Percentiles rank a stretch among this genome's conserved stretches.
Conservation (phyloP, 139 green algal genomes). For the Pycnococcus provasolii region DNA sequence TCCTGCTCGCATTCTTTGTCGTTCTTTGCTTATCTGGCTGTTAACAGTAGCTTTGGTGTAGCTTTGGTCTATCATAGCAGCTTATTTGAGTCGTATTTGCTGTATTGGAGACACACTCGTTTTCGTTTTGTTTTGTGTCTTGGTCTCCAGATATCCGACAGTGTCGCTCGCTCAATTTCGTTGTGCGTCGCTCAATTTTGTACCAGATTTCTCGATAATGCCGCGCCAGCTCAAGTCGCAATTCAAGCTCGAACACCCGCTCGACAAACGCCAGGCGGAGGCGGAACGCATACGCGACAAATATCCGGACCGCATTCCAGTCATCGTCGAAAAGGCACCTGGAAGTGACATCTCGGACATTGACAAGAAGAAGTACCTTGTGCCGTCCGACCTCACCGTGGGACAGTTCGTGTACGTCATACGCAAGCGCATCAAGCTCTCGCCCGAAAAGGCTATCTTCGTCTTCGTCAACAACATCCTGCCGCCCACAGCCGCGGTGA, state of each 20-base stretch:
- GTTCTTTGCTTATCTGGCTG: no score
- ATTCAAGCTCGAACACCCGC: conserved; percentile 82
- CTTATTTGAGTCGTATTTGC: no score
- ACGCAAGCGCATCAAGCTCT: conserved; percentile 92
- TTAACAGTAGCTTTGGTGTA: no score
- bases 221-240: conserved; percentile 17
- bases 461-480: conserved; percentile 97
- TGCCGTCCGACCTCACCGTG: conserved; percentile 90
- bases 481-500: conserved; percentile 89
- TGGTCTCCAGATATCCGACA: no score
- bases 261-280: conserved; percentile 89
- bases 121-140: no score
- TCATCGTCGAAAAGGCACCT: conserved; percentile 95
- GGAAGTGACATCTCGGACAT: conserved; percentile 95
- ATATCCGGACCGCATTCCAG: conserved; percentile 89
- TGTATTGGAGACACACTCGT: no score
- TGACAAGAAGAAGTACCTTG: conserved; percentile 99
- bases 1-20: no score
- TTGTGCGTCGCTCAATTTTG: no score
- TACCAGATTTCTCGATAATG: background rate
- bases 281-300: conserved; percentile 89
- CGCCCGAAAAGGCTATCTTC: conserved; percentile 95
- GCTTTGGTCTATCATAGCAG: no score
- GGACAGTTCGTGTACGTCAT: conserved; percentile 99
- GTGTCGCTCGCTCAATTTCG: no score